Conservation (phyloP, 2,329 filamentous ascomycete genomes). For the Xylaria sp. region DNA sequence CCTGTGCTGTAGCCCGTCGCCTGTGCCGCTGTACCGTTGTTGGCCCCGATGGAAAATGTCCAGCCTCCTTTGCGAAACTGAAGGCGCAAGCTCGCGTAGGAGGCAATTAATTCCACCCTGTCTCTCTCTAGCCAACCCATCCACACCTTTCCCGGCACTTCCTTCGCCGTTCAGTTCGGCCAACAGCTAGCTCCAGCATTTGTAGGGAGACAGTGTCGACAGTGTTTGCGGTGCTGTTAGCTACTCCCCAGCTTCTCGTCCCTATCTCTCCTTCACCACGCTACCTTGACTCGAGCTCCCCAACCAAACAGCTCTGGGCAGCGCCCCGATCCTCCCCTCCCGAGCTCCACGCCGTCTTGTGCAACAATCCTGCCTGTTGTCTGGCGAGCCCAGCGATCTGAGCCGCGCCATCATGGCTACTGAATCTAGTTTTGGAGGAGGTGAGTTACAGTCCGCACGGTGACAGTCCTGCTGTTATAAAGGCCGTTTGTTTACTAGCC, state of each 20-base stretch:
- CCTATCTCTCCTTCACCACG: neutral
- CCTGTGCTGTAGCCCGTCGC: neutral
- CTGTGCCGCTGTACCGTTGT: neutral
- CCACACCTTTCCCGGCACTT: conserved; percentile 3
- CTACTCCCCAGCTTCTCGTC: neutral
- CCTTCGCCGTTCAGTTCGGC: conserved; percentile 11
- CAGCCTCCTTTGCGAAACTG: conserved; percentile 12
- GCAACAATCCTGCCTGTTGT: conserved; percentile 8
- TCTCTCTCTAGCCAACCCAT: neutral
- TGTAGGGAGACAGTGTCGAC: conserved; percentile 7
- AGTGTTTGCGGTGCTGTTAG: conserved; percentile 7
- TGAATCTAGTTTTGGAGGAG: conserved; percentile 35
- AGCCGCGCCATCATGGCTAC: conserved; percentile 41
- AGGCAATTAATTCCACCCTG: conserved; percentile 19
- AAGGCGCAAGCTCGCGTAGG: conserved; percentile 27
- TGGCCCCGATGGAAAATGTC: conserved; percentile 4
- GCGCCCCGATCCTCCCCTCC: conserved; percentile 13
- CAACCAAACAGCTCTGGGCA: neutral
- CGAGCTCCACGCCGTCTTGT: neutral
- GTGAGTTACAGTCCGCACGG: conserved; percentile 22
- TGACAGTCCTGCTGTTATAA: too few relatives aligned
- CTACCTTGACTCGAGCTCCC: conserved; percentile 3
- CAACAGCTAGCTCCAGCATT: neutral
- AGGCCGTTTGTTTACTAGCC: conserved; percentile 3
- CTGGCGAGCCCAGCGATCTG: conserved; percentile 35